Percentiles rank a stretch among this genome's conserved stretches.
Evolutionary conservation across 495 filamentous ascomycete genomes (phyloP).

Genomic region (Zalerion maritima): DNA sequence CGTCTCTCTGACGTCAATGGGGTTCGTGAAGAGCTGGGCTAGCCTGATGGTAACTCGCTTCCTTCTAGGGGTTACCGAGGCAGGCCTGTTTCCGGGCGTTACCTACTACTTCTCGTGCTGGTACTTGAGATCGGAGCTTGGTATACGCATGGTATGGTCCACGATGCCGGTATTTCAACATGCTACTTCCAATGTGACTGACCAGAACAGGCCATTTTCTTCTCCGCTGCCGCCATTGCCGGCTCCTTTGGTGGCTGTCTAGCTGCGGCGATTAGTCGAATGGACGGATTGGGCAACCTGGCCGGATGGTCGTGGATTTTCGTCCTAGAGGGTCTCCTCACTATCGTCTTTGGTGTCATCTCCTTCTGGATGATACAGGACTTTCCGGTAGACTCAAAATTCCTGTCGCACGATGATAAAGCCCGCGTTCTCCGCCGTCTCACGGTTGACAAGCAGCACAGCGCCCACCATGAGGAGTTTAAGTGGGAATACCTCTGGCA

Average conservation of each 20-base stretch:
- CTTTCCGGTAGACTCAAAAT: constrained; percentile 71
- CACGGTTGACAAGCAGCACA: constrained; percentile 59
- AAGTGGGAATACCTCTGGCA: constrained; percentile 61
- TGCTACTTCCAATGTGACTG: background rate
- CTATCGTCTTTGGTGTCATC: constrained; percentile 53
- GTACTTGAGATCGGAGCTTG: constrained; percentile 74
- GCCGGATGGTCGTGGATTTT: constrained; percentile 81
- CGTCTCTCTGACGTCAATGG: constrained; percentile 71
- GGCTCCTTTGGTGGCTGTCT: constrained; percentile 80
- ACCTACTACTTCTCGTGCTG: constrained; percentile 80
- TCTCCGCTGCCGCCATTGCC: constrained; percentile 70
- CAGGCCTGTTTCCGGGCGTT: constrained; percentile 75
- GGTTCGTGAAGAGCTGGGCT: constrained; percentile 59
- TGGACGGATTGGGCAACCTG: constrained; percentile 54
- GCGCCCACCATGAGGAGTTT: constrained; percentile 68
- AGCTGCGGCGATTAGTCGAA: constrained; percentile 60
- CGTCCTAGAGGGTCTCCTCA: constrained; percentile 61
- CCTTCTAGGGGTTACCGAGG: constrained; percentile 75
- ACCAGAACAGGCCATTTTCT: constrained; percentile 59
- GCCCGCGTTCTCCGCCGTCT: constrained; percentile 60
- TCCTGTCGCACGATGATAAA: constrained; percentile 59
- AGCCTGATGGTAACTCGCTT: constrained; percentile 73
- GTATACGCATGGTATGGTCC: constrained; percentile 29
- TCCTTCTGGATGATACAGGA: constrained; percentile 83
- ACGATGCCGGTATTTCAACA: too few species aligned